Percentiles rank a stretch among this genome's conserved stretches.
Evolutionary conservation across 2,329 filamentous ascomycete genomes (phyloP).

Genomic region (Teratosphaeria viscida): DNA sequence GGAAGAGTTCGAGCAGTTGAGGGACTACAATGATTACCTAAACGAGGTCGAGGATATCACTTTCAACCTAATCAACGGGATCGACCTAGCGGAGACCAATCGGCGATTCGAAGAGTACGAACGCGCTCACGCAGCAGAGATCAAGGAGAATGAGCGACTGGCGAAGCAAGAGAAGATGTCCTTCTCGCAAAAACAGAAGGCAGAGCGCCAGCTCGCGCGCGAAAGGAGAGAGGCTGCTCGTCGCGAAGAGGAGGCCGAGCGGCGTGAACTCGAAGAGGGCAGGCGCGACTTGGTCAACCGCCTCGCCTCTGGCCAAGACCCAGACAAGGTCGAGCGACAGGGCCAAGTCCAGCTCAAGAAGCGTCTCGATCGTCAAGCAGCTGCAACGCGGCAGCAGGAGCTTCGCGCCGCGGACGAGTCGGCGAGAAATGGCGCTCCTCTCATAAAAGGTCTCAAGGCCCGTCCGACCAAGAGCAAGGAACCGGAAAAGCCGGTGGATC

Average conservation of each 20-base stretch:
- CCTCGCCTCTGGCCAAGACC: slow-evolving; percentile 54
- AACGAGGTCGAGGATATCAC: slow-evolving; percentile 85
- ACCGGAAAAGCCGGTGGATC: slow-evolving; percentile 71
- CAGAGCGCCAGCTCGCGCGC: slow-evolving; percentile 57
- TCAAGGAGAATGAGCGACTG: slow-evolving; percentile 38
- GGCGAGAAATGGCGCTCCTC: neutral
- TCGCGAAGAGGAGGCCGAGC: slow-evolving; percentile 61
- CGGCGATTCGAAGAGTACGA: slow-evolving; percentile 58
- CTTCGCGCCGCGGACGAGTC: slow-evolving; percentile 31
- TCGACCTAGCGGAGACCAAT: slow-evolving; percentile 55
- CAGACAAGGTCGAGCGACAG: slow-evolving; percentile 45
- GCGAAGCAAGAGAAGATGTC: slow-evolving; percentile 38
- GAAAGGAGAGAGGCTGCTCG: slow-evolving; percentile 53
- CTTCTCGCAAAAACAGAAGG: slow-evolving; percentile 38
- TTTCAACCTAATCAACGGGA: slow-evolving; percentile 70
- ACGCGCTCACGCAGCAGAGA: slow-evolving; percentile 55
- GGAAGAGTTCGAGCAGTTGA: slow-evolving; percentile 79
- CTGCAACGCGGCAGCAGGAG: slow-evolving; percentile 29
- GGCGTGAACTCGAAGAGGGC: slow-evolving; percentile 51
- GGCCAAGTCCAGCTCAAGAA: slow-evolving; percentile 60
- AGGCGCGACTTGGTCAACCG: slow-evolving; percentile 60
- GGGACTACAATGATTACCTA: slow-evolving; percentile 86
- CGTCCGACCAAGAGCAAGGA: slow-evolving; percentile 38
- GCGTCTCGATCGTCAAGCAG: slow-evolving; percentile 51
- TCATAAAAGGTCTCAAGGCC: slow-evolving; percentile 72